Evolutionary conservation across 495 filamentous ascomycete genomes (phyloP), one percentile per base, ranked within the genome.

Genomic region (Trypethelium eluteriae): DNA sequence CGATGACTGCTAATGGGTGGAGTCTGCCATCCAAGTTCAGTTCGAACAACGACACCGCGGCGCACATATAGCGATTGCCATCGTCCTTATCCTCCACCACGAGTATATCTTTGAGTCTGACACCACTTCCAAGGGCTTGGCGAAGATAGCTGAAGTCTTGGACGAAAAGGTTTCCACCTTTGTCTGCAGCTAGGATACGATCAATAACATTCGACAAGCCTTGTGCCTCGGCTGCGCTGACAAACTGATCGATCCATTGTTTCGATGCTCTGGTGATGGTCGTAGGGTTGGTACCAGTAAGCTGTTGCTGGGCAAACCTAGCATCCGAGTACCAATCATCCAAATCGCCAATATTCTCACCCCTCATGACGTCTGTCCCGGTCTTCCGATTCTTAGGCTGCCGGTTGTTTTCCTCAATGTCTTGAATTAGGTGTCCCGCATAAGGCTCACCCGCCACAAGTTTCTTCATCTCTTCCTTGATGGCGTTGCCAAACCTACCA

Each of bases 61-160:
- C 80, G 41, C 76, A 76, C 0, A 49, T 56, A 49, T 68, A 71
- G 0, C 73, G 70, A 50, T 73, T 62, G 1, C 68, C 63, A 9
- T 18, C 10, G 49, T 53, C 16, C 16, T 11, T 18, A 53, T 53
- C 49, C 25, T 14, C 7, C 16, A 14, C 49, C 49, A 18, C 5
- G 10, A 53, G 5, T 11, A 18, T 53, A 53, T 53, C 16, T 18
- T 53, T 53, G 5, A 0, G 49, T 5, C 16, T 5, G 49, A 14
- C 16, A 18, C 49, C 25, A 5, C 14, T 18, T 5, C 73, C 73
- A 16, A 70, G 65, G 0, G 79, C 78, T 56, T 74, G 73, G 56
- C 80, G 77, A 67, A 82, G 79, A 66, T 80, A 81, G 70, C 78
- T 78, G 62, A 72, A 80, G 56, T 82, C 81, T 46, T 81, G 80